Conservation (phyloP, 768 basidiomycete genomes). For the Agaricus bisporus region DNA sequence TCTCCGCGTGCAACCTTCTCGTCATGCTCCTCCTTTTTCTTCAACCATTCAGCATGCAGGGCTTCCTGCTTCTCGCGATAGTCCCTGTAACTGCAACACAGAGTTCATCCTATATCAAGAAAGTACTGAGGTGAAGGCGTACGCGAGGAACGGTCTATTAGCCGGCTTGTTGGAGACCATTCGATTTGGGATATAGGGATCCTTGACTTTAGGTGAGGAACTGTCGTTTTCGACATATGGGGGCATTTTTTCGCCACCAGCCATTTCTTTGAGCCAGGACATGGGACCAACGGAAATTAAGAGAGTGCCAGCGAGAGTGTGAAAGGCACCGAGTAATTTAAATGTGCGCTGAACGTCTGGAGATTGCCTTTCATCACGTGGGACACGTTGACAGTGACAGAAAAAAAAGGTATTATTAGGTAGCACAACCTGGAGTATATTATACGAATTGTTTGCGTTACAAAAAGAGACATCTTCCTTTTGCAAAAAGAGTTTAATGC, state of each 20-base stretch:
- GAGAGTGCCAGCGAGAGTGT: constrained; percentile 1
- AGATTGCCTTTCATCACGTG: constrained; percentile 2
- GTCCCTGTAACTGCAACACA: constrained; percentile 50
- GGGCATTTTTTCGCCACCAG: constrained; percentile 30
- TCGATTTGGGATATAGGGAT: constrained; percentile 59
- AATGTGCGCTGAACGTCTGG: not conserved
- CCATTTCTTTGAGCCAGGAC: constrained; percentile 60
- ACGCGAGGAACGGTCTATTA: constrained; percentile 83
- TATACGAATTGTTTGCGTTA: constrained; percentile 6
- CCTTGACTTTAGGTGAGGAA: constrained; percentile 45
- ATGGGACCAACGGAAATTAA: constrained; percentile 26
- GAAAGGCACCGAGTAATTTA: not conserved
- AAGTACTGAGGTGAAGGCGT: constrained; percentile 14
- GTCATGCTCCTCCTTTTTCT: constrained; percentile 65
- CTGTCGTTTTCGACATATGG: constrained; percentile 33
- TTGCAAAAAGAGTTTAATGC: constrained; percentile 1
- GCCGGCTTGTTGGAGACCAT: constrained; percentile 78
- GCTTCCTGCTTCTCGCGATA: constrained; percentile 58
- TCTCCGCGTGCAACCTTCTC: constrained; percentile 73
- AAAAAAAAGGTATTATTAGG: constrained; percentile 4
- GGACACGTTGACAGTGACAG: not conserved
- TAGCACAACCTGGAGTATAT: constrained; percentile 2
- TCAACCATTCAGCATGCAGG: constrained; percentile 57
- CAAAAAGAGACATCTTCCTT: constrained; percentile 1
- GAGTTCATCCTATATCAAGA: constrained; percentile 4